Percentiles rank a stretch among this genome's conserved stretches.
These are phyloP conservation scores for Penicillium nordicum DNA, from an alignment of 2,329 filamentous ascomycete genomes.

Conservation along the genomic window DNA sequence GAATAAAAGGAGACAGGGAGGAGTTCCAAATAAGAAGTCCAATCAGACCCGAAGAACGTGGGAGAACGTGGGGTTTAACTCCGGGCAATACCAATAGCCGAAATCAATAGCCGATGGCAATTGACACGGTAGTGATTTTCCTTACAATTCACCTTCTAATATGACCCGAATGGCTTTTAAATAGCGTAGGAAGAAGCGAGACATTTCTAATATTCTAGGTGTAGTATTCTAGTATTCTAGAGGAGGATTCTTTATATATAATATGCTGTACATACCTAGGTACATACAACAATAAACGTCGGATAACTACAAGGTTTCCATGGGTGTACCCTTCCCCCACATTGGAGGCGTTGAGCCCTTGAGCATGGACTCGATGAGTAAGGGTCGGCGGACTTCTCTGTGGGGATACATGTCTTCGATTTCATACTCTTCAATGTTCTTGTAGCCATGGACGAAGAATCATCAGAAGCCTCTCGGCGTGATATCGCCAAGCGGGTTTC, in stretches of 20 bases:
- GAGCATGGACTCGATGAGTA: slow-evolving; percentile 16
- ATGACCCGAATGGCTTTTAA: not conserved
- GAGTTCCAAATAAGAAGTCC: not conserved
- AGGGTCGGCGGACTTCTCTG: slow-evolving; percentile 11
- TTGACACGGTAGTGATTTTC: not conserved
- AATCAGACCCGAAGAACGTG: not conserved
- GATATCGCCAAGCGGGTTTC: slow-evolving; percentile 45
- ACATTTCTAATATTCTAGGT: too few species aligned
- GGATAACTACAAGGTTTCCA: too few species aligned
- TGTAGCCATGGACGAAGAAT: slow-evolving; percentile 5
- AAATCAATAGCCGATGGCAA: slow-evolving; percentile 14
- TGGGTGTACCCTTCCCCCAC: too few species aligned
- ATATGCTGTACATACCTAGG: too few species aligned
- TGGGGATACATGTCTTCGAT: slow-evolving; percentile 5
- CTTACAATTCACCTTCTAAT: not conserved
- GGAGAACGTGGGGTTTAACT: slow-evolving; percentile 5
- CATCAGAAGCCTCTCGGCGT: slow-evolving; percentile 5
- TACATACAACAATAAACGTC: too few species aligned
- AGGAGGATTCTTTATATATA: not conserved
- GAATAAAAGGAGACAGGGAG: not conserved
- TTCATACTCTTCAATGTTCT: not conserved
- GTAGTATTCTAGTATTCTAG: too few species aligned
- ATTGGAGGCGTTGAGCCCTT: too few species aligned
- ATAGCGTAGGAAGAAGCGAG: not conserved
- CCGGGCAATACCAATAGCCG: slow-evolving; percentile 9